Evolutionary conservation across 2,329 filamentous ascomycete genomes (phyloP).

Genomic region (Aspergillus niger): DNA sequence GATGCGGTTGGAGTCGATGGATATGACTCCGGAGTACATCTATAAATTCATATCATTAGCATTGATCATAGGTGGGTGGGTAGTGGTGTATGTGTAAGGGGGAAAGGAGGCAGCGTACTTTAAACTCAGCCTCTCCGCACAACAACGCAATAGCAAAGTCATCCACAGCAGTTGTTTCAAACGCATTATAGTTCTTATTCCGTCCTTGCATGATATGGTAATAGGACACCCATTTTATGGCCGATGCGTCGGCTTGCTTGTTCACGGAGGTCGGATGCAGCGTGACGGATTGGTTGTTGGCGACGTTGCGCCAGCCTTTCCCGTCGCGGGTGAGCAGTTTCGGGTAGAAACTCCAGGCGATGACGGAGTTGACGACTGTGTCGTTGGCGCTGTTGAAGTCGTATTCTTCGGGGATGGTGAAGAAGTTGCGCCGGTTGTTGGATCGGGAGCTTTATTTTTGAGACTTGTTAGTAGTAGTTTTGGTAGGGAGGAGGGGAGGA

Average conservation of each 20-base stretch:
- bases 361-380: constrained; percentile 73
- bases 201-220: constrained; percentile 96
- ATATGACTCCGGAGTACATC: constrained; percentile 83
- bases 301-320: constrained; percentile 86
- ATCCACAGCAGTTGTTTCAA: constrained; percentile 80
- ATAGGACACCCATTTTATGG: constrained; percentile 81
- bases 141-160: constrained; percentile 81
- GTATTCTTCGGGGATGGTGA: constrained; percentile 74
- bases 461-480: constrained; percentile 6
- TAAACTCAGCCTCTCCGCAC: constrained; percentile 85
- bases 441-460: constrained; percentile 56
- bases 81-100: background rate
- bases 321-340: constrained; percentile 83
- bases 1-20: constrained; percentile 83
- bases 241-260: constrained; percentile 55
- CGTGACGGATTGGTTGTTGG: constrained; percentile 88
- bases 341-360: constrained; percentile 94
- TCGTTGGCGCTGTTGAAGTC: constrained; percentile 80
- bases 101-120: constrained; percentile 51
- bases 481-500: background rate
- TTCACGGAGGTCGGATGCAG: constrained; percentile 90
- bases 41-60: constrained; percentile 35
- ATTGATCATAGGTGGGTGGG: background rate
- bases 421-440: constrained; percentile 71
- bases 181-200: constrained; percentile 79